Base-by-base conservation (phyloP, 192 early-diverging fungal genomes). In the Gonapodya sp. region DNA sequence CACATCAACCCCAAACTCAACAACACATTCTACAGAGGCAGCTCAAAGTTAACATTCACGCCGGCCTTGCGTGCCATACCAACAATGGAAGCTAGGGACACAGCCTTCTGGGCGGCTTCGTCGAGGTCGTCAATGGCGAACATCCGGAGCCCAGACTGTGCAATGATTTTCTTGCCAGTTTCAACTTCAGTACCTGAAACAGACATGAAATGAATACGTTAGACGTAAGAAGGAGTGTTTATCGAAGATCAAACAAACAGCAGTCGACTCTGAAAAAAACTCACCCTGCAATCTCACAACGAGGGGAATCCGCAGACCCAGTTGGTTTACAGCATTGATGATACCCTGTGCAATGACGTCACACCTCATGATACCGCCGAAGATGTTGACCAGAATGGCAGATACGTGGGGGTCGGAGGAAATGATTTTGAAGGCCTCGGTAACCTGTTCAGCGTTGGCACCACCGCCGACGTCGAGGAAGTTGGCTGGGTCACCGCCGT, bases 301-400 rank as follows among this genome's bases (percentile, higher is more conserved):
- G 36, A 99, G 90, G n/a, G 96, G 98, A 77, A 99, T 92, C 85
- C 91, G 91, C 73, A 99, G 90, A 73, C 94, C 94, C 46, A 99
- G 89, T 83, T 97, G 91, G 84, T 94, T 89, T 36, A 97, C 94
- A 73, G 96, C 97, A 18, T 93, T 91, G 88, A 99, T 97, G 84
- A 99, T 96, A 85, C 96, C 97, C 87, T 98, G 90, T 35, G 97
- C 96, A 89, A 98, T 96, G 77, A 99, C 93, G 85, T 97, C 96
- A 88, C 96, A 99, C 79, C 96, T 93, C 96, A 99, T 99, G 86
- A 99, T 99, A 80, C 96, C 97, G 83, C 97, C 96, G 84, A 99
- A 99, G 85, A 99, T 99, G 90, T 99, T 99, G 84, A 97, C 96
- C 82, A 99, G 94, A 82, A 96, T 95, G 73, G 96, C 95, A n/a